A percentile compares a stretch with the other conserved stretches of the same genome.
Conservation (phyloP, 2,329 filamentous ascomycete genomes). For the Trichoderma sp. region DNA sequence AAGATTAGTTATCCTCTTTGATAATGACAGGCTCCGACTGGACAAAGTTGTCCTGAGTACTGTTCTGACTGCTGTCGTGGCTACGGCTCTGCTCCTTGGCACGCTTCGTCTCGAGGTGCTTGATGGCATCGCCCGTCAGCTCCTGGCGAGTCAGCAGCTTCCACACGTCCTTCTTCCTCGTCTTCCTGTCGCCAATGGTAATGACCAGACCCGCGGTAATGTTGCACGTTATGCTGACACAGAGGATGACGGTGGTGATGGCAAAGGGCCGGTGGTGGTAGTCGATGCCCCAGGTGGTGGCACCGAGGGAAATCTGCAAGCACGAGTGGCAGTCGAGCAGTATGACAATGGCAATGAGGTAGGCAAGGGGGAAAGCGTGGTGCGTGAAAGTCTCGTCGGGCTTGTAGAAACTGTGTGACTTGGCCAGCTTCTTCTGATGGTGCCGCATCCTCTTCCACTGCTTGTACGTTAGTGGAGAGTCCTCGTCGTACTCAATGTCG, state of each 20-base stretch:
- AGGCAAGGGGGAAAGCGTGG: conserved; percentile 71
- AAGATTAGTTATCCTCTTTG: neutral
- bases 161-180: conserved; percentile 82
- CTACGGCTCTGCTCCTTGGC: conserved; percentile 21
- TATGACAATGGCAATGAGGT: conserved; percentile 76
- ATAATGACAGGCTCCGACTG: neutral
- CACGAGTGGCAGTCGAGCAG: conserved; percentile 78
- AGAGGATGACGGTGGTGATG: conserved; percentile 78
- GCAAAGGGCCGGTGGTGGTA: conserved; percentile 69
- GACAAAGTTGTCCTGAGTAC: neutral
- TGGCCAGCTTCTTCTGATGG: conserved; percentile 77
- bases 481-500: conserved; percentile 46
- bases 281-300: conserved; percentile 76
- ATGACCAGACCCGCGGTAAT: conserved; percentile 76
- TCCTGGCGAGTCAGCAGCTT: conserved; percentile 76
- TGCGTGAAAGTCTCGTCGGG: conserved; percentile 84
- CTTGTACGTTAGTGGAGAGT: conserved; percentile 61
- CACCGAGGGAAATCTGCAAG: conserved; percentile 77
- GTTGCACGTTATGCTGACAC: conserved; percentile 76
- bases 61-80: conserved; percentile 11
- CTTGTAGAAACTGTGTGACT: conserved; percentile 86
- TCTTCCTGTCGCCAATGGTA: conserved; percentile 71
- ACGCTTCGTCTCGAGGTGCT: conserved; percentile 41
- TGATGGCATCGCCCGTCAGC: conserved; percentile 62
- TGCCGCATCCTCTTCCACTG: conserved; percentile 72